Conservation (phyloP, 306 rosid species). For the Corylus americana region DNA sequence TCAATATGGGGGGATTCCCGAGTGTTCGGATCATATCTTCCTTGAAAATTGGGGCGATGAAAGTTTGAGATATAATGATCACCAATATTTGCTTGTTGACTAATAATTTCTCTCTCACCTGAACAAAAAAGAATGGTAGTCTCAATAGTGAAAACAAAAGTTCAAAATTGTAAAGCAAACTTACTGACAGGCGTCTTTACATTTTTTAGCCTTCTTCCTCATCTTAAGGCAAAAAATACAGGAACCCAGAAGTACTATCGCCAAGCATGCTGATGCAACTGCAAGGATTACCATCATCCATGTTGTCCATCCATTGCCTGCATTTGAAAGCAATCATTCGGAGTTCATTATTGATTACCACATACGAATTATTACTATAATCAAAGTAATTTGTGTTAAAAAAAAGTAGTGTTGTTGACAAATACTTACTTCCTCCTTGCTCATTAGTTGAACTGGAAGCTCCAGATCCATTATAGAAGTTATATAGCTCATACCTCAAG, state of each 20-base stretch:
- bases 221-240: constrained; percentile 18
- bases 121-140: background rate
- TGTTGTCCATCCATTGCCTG: constrained; percentile 37
- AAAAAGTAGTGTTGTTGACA: background rate
- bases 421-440: constrained; percentile 33
- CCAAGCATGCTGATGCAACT: constrained; percentile 30
- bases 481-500: constrained; percentile 60
- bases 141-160: background rate
- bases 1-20: constrained; percentile 43
- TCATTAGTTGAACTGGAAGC: constrained; percentile 21
- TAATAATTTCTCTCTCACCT: constrained; percentile 19
- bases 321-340: constrained; percentile 23
- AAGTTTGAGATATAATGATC: background rate
- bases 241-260: constrained; percentile 22
- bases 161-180: background rate
- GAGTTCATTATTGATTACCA: too few species aligned
- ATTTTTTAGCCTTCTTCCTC: background rate
- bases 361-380: too few species aligned
- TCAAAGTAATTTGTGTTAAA: background rate
- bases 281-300: constrained; percentile 31
- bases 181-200: background rate
- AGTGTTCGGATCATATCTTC: constrained; percentile 9
- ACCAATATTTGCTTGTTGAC: background rate
- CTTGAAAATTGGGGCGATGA: constrained; percentile 5
- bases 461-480: constrained; percentile 47